A percentile compares a stretch with the other conserved stretches of the same genome.
Conservation (phyloP, 352 stramenopile genomes). For the Pythium aquatile region DNA sequence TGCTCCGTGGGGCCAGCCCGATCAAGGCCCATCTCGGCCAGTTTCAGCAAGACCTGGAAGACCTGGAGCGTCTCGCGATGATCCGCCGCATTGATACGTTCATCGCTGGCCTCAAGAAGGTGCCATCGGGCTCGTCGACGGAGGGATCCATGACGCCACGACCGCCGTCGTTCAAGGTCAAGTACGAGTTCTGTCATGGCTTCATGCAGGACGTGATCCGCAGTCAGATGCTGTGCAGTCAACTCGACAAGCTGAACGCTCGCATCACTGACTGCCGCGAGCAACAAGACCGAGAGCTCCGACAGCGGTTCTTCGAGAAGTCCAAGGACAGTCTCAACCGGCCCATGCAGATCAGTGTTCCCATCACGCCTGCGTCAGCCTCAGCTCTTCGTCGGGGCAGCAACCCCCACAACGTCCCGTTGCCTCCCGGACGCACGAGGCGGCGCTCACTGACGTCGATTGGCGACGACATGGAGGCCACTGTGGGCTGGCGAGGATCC, state of each 20-base stretch:
- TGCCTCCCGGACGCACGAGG: constrained; percentile 29
- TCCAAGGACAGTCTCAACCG: constrained; percentile 56
- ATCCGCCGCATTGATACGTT: constrained; percentile 78
- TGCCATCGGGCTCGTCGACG: not conserved
- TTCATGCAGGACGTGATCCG: constrained; percentile 86
- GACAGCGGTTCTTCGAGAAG: constrained; percentile 77
- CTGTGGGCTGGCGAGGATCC: not conserved
- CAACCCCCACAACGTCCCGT: constrained; percentile 12
- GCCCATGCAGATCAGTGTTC: constrained; percentile 35
- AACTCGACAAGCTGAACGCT: constrained; percentile 77
- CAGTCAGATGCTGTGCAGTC: constrained; percentile 76
- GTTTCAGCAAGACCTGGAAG: constrained; percentile 67
- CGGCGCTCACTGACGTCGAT: constrained; percentile 40
- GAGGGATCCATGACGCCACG: not conserved
- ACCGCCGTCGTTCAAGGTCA: constrained; percentile 51
- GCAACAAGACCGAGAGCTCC: constrained; percentile 72
- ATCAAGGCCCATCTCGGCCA: constrained; percentile 70
- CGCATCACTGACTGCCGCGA: constrained; percentile 72
- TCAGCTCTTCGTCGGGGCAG: constrained; percentile 23
- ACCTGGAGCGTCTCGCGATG: constrained; percentile 74
- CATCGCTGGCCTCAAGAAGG: constrained; percentile 54
- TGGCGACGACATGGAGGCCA: constrained; percentile 18
- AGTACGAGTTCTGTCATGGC: constrained; percentile 83
- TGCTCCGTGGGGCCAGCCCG: constrained; percentile 60
- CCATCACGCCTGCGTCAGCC: not conserved